Conservation (phyloP, 2,329 filamentous ascomycete species). For the Aspergillus japonicus region DNA sequence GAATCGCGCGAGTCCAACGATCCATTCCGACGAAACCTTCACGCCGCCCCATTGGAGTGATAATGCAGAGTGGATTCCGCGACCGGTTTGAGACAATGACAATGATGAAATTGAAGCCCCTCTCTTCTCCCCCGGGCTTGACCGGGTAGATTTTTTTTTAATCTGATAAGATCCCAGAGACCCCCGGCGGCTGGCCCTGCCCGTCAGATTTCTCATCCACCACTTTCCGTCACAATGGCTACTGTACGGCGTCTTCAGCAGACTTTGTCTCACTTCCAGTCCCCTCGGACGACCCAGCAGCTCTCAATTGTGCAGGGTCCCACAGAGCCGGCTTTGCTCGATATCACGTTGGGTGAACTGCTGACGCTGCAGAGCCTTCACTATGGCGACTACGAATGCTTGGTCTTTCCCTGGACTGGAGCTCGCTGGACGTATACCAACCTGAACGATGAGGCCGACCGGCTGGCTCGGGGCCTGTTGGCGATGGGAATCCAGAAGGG, state of each 20-base stretch:
- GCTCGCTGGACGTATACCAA: conserved; percentile 71
- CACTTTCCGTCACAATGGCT: conserved; percentile 21
- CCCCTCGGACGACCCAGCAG: conserved; percentile 16
- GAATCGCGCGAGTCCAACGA: not conserved
- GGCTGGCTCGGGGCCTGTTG: conserved; percentile 64
- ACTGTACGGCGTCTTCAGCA: conserved; percentile 32
- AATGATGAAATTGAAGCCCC: not conserved
- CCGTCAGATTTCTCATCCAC: not conserved
- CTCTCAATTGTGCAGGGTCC: conserved; percentile 66
- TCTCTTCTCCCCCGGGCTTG: not conserved
- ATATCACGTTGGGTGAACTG: conserved; percentile 70
- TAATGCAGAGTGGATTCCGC: not conserved
- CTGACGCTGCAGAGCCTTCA: conserved; percentile 68
- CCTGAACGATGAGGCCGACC: conserved; percentile 61
- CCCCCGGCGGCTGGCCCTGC: not conserved
- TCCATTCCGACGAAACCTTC: not conserved
- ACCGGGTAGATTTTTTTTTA: not conserved
- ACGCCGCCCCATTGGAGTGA: not conserved
- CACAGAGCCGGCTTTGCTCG: conserved; percentile 65
- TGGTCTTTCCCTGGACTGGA: conserved; percentile 74
- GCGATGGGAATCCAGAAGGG: conserved; percentile 66
- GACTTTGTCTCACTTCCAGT: conserved; percentile 31
- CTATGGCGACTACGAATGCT: conserved; percentile 64
- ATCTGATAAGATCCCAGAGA: conserved; percentile 8
- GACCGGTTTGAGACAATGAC: not conserved